These are phyloP conservation scores for Nigrospora sphaerica DNA, from an alignment of 2,329 filamentous ascomycete species.

Conservation along the genomic window DNA sequence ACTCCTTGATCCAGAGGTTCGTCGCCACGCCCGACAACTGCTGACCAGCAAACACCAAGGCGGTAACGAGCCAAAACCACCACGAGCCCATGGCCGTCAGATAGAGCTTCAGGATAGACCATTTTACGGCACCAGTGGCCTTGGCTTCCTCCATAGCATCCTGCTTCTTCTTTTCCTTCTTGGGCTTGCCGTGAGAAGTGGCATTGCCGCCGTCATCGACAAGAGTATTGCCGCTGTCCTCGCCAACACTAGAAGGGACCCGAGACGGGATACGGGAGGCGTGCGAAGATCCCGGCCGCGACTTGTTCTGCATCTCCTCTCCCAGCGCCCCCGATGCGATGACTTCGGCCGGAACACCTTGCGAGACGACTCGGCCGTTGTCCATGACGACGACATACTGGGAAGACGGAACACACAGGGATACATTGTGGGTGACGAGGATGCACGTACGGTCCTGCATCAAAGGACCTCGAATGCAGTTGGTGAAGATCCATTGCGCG, in stretches of 20 bases:
- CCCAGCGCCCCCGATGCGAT: conserved; percentile 84
- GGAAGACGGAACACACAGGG: conserved; percentile 76
- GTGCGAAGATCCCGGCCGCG: conserved; percentile 60
- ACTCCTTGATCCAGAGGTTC: conserved; percentile 90
- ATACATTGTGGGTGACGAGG: conserved; percentile 89
- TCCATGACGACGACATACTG: conserved; percentile 79
- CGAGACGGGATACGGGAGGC: conserved; percentile 71
- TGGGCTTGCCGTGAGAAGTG: conserved; percentile 34
- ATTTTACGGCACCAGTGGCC: conserved; percentile 79
- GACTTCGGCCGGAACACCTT: conserved; percentile 72
- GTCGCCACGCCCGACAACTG: conserved; percentile 82
- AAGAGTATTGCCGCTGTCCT: conserved; percentile 49
- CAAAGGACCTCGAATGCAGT: conserved; percentile 81
- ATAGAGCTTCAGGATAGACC: conserved; percentile 80
- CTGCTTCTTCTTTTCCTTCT: conserved; percentile 39
- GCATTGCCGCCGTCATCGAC: conserved; percentile 45
- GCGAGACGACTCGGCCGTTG: conserved; percentile 71
- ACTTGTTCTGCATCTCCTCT: conserved; percentile 70
- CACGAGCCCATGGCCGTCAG: conserved; percentile 87
- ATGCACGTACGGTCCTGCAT: conserved; percentile 90
- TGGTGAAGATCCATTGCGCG: conserved; percentile 94
- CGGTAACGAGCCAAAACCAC: conserved; percentile 85
- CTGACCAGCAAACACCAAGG: conserved; percentile 69
- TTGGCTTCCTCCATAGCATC: conserved; percentile 67
- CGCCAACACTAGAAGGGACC: conserved; percentile 67